phyloP scores from a whole-genome alignment of 805 yeast genomes.

The Scheffersomyces amazonensis region DNA sequence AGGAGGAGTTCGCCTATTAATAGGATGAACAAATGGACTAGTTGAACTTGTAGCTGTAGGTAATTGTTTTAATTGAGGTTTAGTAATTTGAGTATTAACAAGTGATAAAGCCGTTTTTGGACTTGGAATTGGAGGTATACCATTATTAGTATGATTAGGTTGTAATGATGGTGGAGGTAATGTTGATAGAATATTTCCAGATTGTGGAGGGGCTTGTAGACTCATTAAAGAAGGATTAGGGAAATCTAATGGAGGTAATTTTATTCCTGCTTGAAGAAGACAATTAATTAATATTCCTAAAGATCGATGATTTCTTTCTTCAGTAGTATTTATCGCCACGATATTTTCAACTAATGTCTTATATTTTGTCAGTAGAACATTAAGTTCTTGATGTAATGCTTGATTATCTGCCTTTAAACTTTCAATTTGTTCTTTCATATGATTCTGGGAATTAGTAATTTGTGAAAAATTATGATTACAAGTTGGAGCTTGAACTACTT shows the following conservation, averaged over 20 bases:
- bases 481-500: conserved; percentile 1
- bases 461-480: conserved; percentile 9
- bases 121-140: conserved; percentile 2
- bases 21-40: not conserved
- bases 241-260: conserved; percentile 61
- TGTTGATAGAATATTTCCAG: conserved; percentile 4
- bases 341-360: conserved; percentile 63
- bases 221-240: conserved; percentile 34
- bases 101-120: not conserved
- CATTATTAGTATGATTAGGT: conserved; percentile 1
- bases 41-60: not conserved
- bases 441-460: conserved; percentile 9
- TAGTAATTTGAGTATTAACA: not conserved
- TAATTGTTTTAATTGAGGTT: not conserved
- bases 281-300: conserved; percentile 49
- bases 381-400: conserved; percentile 29
- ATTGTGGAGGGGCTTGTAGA: conserved; percentile 9
- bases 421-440: conserved; percentile 29
- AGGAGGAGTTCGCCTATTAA: not conserved
- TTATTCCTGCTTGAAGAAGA: conserved; percentile 58
- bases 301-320: conserved; percentile 55
- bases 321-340: conserved; percentile 51
- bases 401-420: conserved; percentile 30
- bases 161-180: conserved; percentile 3
- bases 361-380: conserved; percentile 52